phyloP scores from a whole-genome alignment of 192 early-diverging fungal genomes.

The Backusella tarrabulga region DNA sequence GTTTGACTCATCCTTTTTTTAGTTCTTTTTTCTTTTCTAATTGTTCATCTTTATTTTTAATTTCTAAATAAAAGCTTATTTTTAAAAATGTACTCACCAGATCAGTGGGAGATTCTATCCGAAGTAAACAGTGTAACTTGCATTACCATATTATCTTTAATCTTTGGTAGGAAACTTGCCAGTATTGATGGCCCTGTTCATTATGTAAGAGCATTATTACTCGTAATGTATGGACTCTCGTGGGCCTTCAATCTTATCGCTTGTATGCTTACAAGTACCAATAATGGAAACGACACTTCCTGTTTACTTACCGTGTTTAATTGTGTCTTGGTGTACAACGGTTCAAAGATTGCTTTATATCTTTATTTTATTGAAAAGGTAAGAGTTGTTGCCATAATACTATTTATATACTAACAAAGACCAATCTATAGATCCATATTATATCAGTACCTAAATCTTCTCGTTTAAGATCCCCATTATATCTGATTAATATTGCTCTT shows the following conservation, averaged over 20 bases:
- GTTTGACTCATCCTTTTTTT: not conserved
- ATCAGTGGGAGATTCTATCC: constrained; percentile 35
- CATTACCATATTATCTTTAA: constrained; percentile 39
- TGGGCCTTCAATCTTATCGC: constrained; percentile 47
- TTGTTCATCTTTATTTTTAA: not conserved
- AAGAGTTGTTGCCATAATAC: not conserved
- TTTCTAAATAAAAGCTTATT: not conserved
- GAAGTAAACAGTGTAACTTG: constrained; percentile 42
- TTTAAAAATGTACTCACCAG: constrained; percentile 32
- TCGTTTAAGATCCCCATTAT: constrained; percentile 36
- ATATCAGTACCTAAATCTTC: constrained; percentile 23
- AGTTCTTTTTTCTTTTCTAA: not conserved
- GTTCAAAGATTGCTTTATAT: constrained; percentile 42
- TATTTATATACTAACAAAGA: not conserved
- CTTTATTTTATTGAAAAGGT: constrained; percentile 50
- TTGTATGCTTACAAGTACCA: constrained; percentile 44
- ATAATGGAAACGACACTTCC: constrained; percentile 41
- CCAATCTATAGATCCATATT: constrained; percentile 12
- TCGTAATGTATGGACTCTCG: constrained; percentile 34
- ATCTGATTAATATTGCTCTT: constrained; percentile 39
- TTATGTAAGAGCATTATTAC: constrained; percentile 41
- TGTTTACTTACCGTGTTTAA: constrained; percentile 36
- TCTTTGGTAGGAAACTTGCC: constrained; percentile 47
- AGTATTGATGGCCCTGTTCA: constrained; percentile 34
- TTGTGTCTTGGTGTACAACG: constrained; percentile 40